Evolutionary conservation across 192 early-diverging fungal species (phyloP).

Genomic region (Irineochytrium annulatum): DNA sequence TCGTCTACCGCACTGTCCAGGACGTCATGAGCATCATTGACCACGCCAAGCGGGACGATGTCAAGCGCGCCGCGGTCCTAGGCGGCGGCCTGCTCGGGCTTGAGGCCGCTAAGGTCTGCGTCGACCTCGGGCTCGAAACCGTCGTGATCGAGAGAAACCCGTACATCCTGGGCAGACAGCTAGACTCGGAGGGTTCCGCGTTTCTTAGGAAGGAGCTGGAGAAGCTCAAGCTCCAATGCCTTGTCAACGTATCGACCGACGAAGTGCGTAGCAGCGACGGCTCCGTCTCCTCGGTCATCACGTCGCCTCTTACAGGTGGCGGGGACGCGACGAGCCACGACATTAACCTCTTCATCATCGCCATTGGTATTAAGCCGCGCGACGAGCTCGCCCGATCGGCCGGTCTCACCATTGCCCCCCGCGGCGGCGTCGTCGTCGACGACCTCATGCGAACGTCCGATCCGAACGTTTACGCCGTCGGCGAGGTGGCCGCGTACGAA

Average conservation of each 20-base stretch:
- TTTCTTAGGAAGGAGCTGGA: conserved; percentile 50
- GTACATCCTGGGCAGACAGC: conserved; percentile 51
- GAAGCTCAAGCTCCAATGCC: conserved; percentile 41
- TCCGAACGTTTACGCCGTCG: conserved; percentile 54
- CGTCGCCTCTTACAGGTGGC: background rate
- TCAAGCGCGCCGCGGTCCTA: conserved; percentile 51
- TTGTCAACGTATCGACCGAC: background rate
- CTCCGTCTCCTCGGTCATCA: background rate
- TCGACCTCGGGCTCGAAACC: conserved; percentile 47
- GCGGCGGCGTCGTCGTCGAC: conserved; percentile 63
- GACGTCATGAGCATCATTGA: conserved; percentile 54
- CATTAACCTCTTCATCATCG: conserved; percentile 1
- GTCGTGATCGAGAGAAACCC: conserved; percentile 52
- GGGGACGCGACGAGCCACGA: background rate
- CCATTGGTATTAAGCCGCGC: conserved; percentile 40
- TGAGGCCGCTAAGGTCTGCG: conserved; percentile 63
- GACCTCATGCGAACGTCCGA: conserved; percentile 39
- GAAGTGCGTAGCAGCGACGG: too few species aligned
- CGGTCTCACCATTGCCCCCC: conserved; percentile 37
- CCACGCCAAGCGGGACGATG: conserved; percentile 28
- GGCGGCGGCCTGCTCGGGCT: conserved; percentile 65
- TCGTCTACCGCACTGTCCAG: conserved; percentile 61
- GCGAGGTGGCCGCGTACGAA: conserved; percentile 51
- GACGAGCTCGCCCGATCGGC: conserved; percentile 54
- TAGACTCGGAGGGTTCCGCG: conserved; percentile 51